These are phyloP conservation scores for Monosporascus sp. DNA, from an alignment of 2,329 filamentous ascomycete species.

Conservation along the genomic window DNA sequence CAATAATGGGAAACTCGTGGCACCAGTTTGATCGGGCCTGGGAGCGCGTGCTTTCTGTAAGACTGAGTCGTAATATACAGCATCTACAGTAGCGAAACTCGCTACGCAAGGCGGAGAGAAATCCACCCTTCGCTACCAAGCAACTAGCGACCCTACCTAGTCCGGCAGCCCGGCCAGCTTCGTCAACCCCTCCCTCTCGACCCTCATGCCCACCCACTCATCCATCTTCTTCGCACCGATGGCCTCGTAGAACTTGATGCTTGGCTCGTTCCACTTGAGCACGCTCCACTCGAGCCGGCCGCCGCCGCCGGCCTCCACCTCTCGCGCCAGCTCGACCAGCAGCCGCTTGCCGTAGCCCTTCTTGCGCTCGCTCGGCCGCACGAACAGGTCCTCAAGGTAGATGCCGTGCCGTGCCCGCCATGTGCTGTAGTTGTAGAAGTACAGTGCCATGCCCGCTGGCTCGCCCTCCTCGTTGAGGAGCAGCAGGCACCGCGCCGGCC, in stretches of 20 bases:
- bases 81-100: too few relatives aligned
- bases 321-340: slow-evolving; percentile 70
- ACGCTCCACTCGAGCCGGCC: slow-evolving; percentile 84
- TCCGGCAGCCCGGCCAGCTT: slow-evolving; percentile 49
- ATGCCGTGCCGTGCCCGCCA: slow-evolving; percentile 86
- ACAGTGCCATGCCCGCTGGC: slow-evolving; percentile 73
- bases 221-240: slow-evolving; percentile 62
- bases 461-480: slow-evolving; percentile 46
- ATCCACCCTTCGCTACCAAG: background rate
- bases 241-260: slow-evolving; percentile 77
- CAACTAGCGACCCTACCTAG: slow-evolving; percentile 4
- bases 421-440: slow-evolving; percentile 94
- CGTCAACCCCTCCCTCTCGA: slow-evolving; percentile 60
- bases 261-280: slow-evolving; percentile 87
- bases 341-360: slow-evolving; percentile 75
- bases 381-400: slow-evolving; percentile 91
- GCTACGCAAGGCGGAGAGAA: background rate
- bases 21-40: background rate
- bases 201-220: slow-evolving; percentile 71
- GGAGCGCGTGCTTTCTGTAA: background rate
- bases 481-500: slow-evolving; percentile 72
- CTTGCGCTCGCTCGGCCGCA: slow-evolving; percentile 63
- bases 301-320: slow-evolving; percentile 67
- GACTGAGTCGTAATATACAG: too few relatives aligned
- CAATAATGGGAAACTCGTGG: slow-evolving; percentile 15